Conservation (phyloP, 768 basidiomycete species). For the Trametes cinnabarina region DNA sequence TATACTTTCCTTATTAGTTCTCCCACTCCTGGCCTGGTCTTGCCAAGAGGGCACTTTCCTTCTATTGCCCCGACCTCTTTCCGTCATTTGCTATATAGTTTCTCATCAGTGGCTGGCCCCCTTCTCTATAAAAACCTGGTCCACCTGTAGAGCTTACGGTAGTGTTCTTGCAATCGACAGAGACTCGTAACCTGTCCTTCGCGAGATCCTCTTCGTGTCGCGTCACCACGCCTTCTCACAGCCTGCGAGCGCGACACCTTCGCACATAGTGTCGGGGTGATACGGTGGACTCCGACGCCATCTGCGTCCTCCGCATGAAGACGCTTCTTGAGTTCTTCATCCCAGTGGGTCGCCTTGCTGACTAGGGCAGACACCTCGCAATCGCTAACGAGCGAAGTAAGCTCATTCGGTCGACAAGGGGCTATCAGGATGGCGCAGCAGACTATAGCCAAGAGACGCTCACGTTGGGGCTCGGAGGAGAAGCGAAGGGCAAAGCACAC, state of each 20-base stretch:
- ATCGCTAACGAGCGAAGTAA: neutral
- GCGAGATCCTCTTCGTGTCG: too few relatives aligned
- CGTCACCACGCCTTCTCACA: too few relatives aligned
- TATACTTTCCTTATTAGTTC: neutral
- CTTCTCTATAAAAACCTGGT: too few relatives aligned
- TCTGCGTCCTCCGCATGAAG: neutral
- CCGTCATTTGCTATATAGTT: neutral
- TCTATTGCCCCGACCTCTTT: too few relatives aligned
- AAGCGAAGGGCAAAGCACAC: neutral
- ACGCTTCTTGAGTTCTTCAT: neutral
- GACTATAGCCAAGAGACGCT: neutral
- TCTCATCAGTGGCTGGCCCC: too few relatives aligned
- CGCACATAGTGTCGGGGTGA: neutral
- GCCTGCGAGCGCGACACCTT: constrained; percentile 2
- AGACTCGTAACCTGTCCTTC: too few relatives aligned
- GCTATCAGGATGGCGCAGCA: neutral
- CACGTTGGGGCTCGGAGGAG: neutral
- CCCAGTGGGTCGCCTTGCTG: neutral
- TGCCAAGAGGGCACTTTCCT: too few relatives aligned
- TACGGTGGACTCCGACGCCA: neutral
- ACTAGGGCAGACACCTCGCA: neutral
- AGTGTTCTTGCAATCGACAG: too few relatives aligned
- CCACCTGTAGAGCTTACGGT: too few relatives aligned
- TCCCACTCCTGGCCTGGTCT: too few relatives aligned
- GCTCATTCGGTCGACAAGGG: neutral